These are phyloP conservation scores for Macrophomina pseudophaseolina DNA, from an alignment of 2,329 filamentous ascomycete genomes.

Conservation along the genomic window DNA sequence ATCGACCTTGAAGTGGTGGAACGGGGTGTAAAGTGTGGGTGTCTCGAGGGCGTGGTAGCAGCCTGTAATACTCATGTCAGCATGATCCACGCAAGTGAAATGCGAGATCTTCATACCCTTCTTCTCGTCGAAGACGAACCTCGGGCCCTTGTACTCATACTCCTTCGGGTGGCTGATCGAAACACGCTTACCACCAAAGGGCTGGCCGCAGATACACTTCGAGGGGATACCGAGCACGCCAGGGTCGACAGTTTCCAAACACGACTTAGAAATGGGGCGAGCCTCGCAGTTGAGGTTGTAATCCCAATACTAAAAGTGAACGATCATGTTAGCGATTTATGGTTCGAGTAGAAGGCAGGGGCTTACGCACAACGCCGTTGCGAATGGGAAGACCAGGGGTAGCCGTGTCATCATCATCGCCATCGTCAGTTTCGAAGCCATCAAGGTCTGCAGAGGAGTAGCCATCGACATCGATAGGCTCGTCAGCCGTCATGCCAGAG, in stretches of 20 bases:
- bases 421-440: not conserved
- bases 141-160: not conserved
- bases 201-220: constrained; percentile 17
- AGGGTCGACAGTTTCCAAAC: not conserved
- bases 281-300: constrained; percentile 4
- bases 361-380: not conserved
- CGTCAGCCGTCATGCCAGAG: not conserved
- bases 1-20: not conserved
- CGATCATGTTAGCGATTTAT: no score
- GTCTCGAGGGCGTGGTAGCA: not conserved
- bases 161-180: not conserved
- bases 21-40: not conserved
- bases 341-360: no score
- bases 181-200: not conserved
- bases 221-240: not conserved
- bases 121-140: not conserved
- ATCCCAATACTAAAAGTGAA: not conserved
- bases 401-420: not conserved
- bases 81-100: no score
- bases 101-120: not conserved
- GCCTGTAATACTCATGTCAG: not conserved
- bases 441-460: no score
- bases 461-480: no score
- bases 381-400: not conserved
- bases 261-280: not conserved